These are phyloP conservation scores for Xerocomellus intermedius DNA, from an alignment of 768 basidiomycete species.

Conservation along the genomic window DNA sequence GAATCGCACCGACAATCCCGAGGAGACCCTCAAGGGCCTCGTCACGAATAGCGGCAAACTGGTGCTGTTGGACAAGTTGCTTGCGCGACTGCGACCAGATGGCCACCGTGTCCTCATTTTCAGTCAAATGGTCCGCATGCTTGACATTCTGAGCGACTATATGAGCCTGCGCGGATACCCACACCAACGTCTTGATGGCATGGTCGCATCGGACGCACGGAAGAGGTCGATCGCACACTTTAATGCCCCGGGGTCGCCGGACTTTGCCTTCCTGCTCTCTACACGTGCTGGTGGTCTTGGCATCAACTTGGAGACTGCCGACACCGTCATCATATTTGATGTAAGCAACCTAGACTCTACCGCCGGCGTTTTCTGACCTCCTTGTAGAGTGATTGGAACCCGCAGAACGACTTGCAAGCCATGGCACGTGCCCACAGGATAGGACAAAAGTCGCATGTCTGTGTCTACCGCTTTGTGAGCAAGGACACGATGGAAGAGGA, in stretches of 20 bases:
- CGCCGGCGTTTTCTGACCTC: constrained; percentile 8
- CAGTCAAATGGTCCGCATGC: constrained; percentile 98
- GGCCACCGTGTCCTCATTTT: constrained; percentile 98
- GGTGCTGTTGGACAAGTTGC: constrained; percentile 95
- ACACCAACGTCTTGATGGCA: constrained; percentile 93
- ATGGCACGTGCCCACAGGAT: constrained; percentile 99
- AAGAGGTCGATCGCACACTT: constrained; percentile 98
- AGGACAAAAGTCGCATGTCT: constrained; percentile 98
- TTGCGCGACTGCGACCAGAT: constrained; percentile 84
- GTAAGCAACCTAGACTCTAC: constrained; percentile 44
- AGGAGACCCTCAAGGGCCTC: constrained; percentile 91
- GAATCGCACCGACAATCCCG: constrained; percentile 51
- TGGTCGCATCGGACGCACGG: constrained; percentile 88
- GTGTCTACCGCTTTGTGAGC: constrained; percentile 96
- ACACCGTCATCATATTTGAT: constrained; percentile 99
- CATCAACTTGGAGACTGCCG: constrained; percentile 97
- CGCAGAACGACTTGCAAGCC: constrained; percentile 97
- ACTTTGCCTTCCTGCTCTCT: constrained; percentile 95
- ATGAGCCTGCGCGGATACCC: constrained; percentile 86
- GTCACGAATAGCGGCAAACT: constrained; percentile 99
- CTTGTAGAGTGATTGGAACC: constrained; percentile 92
- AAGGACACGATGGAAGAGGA: constrained; percentile 99
- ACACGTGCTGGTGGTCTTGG: constrained; percentile 97
- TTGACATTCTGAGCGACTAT: constrained; percentile 98
- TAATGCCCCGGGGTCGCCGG: constrained; percentile 88